Base-by-base conservation (phyloP, 192 early-diverging fungal species). In the Coemansia erecta region DNA sequence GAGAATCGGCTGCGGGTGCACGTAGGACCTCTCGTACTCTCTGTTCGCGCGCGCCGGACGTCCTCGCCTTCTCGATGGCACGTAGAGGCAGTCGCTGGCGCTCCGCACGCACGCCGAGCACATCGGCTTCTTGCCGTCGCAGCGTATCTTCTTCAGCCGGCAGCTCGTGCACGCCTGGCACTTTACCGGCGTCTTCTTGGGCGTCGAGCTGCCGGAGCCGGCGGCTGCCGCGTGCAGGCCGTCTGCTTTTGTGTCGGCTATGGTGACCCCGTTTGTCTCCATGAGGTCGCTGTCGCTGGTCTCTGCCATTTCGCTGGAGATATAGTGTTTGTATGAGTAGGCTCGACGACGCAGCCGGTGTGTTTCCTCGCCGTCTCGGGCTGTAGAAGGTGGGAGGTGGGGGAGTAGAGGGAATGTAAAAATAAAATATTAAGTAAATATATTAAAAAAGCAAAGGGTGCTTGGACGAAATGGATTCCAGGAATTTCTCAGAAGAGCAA, bases 151-250 rank as follows among this genome's bases (percentile, higher is more conserved):
- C 59, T 82, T 82, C 40, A 71, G 75, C 37, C 81, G 68, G 31
- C 81, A 82, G 48, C 65, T 68, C 12, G 76, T 77, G 61, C 81
- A 82, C 19, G 81, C 81, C 63, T 80, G 77, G 53, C 77, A 80
- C 56, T 79, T 79, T 23, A 57, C 58, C 0, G 70, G 76, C 35
- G 56, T 40, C 52, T 69, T 72, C 41, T 71, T 68, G 12, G 64
- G 31, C 23, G 55, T 18, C n/a, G 56, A 41, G 43, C 33, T 41
- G 12, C 47, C 19, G 1, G 56, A 17, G 2, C 39, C 46, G 13
- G 26, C 43, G 8, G 56, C 56, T 3, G 40, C 40, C 35, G 43
- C 31, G 22, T 18, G 63, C 24, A 52, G 33, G 11, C 56, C 54
- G 23, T 57, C 69, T 31, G 31, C 62, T 61, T n/a, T 57, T 68